These are phyloP conservation scores for Fusarium keratoplasticum DNA, from an alignment of 2,329 filamentous ascomycete species.

Conservation along the genomic window DNA sequence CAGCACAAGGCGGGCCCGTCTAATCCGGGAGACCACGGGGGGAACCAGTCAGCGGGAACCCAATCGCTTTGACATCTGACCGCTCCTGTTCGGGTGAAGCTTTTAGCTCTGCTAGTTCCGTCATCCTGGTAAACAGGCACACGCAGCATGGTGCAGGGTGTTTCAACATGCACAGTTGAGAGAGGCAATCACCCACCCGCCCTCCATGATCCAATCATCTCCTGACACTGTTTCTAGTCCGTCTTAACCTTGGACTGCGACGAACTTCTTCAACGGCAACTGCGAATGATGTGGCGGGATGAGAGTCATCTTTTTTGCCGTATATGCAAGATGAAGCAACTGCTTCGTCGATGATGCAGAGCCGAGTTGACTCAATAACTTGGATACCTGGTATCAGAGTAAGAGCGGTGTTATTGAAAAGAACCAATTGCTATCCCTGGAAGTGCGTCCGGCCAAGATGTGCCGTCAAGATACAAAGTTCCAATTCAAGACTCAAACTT, in stretches of 20 bases:
- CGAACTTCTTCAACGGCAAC: not conserved
- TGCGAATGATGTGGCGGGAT: not conserved
- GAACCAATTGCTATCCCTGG: not conserved
- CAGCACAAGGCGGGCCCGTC: not conserved
- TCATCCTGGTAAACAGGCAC: not conserved
- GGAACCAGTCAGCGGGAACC: not conserved
- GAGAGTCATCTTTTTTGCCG: not conserved
- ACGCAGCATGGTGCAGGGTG: not conserved
- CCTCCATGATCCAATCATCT: not conserved
- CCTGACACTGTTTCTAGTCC: not conserved
- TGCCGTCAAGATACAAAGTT: not conserved
- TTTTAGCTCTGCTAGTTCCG: not conserved
- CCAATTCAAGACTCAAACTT: not conserved
- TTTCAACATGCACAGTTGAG: not conserved
- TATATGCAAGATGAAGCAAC: not conserved
- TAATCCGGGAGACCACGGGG: not conserved
- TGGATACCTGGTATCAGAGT: not conserved
- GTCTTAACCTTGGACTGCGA: not conserved
- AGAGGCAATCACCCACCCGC: not conserved
- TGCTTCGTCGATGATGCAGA: not conserved
- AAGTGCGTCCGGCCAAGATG: not conserved
- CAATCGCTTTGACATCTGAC: constrained; percentile 1
- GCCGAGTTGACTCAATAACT: not conserved
- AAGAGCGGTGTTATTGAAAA: not conserved
- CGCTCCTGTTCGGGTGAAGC: not conserved